Percentiles rank a stretch among this genome's conserved stretches.
Conservation (phyloP, 441 rosid species). For the Hypseocharis bilobata region DNA sequence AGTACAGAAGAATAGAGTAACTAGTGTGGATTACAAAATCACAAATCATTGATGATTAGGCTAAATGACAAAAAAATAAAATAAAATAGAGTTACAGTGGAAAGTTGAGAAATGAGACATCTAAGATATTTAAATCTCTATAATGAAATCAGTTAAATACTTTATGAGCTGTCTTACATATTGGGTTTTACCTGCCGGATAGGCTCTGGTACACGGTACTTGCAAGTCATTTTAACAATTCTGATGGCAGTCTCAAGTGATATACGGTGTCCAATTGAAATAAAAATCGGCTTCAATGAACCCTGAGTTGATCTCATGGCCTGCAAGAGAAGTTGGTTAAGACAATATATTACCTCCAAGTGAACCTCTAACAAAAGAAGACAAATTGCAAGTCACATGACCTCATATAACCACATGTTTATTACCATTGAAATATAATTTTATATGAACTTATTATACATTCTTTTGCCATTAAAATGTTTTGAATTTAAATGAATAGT, state of each 20-base stretch:
- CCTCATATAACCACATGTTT: neutral
- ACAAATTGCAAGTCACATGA: neutral
- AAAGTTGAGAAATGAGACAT: neutral
- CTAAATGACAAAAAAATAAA: neutral
- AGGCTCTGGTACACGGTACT: conserved; percentile 79
- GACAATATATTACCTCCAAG: neutral
- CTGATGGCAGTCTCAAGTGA: conserved; percentile 62
- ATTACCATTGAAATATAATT: too few relatives aligned
- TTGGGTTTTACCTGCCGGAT: conserved; percentile 56
- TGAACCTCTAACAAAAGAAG: neutral
- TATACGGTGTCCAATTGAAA: conserved; percentile 74
- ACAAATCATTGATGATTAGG: neutral
- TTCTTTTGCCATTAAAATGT: neutral
- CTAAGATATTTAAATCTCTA: neutral
- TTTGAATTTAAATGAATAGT: neutral
- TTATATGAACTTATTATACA: too few relatives aligned
- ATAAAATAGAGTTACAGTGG: neutral
- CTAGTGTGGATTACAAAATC: neutral
- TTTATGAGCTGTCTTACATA: neutral
- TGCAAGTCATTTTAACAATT: conserved; percentile 60
- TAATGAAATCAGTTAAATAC: neutral
- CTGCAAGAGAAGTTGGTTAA: conserved; percentile 27
- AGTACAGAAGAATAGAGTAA: conserved; percentile 5
- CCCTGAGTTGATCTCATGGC: conserved; percentile 50
- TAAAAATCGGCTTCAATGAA: conserved; percentile 53